Evolutionary conservation across 352 stramenopile species (phyloP), one percentile per base, ranked within the genome.

Genomic region (Blastocystis hominis): DNA sequence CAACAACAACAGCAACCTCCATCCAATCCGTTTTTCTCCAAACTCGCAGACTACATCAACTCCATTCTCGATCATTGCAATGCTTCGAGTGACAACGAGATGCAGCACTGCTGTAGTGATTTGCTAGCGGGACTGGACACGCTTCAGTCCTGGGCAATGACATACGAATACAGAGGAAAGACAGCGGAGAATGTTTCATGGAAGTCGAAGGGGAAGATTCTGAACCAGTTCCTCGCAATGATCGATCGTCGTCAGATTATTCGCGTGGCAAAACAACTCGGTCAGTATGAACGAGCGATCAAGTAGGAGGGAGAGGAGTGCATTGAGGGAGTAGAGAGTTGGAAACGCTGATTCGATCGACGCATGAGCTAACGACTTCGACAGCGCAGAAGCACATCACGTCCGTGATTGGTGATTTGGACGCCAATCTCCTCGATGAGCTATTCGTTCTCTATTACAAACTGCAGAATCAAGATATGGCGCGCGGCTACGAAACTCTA

Each of bases 401-500:
- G 10, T 61, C 46, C 4, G 24, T 61, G 30, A 42, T 61, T 6
- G 42, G 0, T 24, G 10, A 42, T 30, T 10, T 80, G 70, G 36
- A 24, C 5, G 20, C 20, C 3, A 24, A 62, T 13, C 38, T 61
- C 30, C 34, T 64, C 38, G 50, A 80, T 38, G 70, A 61, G 46
- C 42, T 80, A 47, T 42, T 80, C 24, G 55, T 64, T 42, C 9
- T 80, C 10, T 80, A 64, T n/a, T 80, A 61, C 70, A 80, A 80
- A 24, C 9, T 80, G 0, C 70, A 80, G 70, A 63, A 62, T 42
- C 13, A 24, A 20, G 24, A 62, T 9, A 62, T 80, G 70, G 46
- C 50, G 17, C 46, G 44, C 15, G 70, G 70, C 3, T 61, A 61
- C 30, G 70, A 80, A n/a, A 20, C 36, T 20, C 34, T 80, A 24